Conservation (phyloP, 345 rosid species). For the Lepidium sativum region DNA sequence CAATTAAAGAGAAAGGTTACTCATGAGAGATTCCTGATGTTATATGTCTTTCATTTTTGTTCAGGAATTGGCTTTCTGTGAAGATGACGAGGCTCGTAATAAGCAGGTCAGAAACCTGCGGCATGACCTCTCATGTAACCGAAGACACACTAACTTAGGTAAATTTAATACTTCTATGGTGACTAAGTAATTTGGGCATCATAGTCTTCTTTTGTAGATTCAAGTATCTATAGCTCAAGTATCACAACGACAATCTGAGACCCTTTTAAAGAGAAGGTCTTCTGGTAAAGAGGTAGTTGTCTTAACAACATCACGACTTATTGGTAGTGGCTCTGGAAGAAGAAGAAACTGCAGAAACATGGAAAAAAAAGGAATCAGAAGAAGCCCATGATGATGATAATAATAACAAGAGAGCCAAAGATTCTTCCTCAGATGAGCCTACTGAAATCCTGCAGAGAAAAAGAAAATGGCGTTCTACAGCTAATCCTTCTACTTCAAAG, state of each 20-base stretch:
- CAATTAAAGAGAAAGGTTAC: neutral
- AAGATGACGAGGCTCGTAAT: conserved; percentile 77
- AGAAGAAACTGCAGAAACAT: conserved; percentile 45
- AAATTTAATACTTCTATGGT: neutral
- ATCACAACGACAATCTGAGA: conserved; percentile 71
- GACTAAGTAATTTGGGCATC: neutral
- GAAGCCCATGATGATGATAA: conserved; percentile 56
- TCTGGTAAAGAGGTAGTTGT: conserved; percentile 44
- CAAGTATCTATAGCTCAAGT: conserved; percentile 92
- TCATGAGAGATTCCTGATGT: conserved; percentile 6
- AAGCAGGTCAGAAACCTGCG: conserved; percentile 53
- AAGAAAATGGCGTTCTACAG: conserved; percentile 41
- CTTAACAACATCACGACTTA: conserved; percentile 45
- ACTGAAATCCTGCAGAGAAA: conserved; percentile 43
- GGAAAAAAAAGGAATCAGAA: conserved; percentile 57
- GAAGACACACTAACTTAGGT: neutral
- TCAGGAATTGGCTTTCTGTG: conserved; percentile 80
- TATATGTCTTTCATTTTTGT: conserved; percentile 9
- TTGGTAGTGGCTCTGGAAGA: conserved; percentile 43
- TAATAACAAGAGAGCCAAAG: conserved; percentile 50
- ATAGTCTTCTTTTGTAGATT: conserved; percentile 40
- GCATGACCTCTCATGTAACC: neutral
- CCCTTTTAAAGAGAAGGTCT: conserved; percentile 53
- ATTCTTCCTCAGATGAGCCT: conserved; percentile 78
- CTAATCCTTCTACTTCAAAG: conserved; percentile 52